These are phyloP conservation scores for Candida neerlandica DNA, from an alignment of 1,139 yeast genomes.

Conservation along the genomic window DNA sequence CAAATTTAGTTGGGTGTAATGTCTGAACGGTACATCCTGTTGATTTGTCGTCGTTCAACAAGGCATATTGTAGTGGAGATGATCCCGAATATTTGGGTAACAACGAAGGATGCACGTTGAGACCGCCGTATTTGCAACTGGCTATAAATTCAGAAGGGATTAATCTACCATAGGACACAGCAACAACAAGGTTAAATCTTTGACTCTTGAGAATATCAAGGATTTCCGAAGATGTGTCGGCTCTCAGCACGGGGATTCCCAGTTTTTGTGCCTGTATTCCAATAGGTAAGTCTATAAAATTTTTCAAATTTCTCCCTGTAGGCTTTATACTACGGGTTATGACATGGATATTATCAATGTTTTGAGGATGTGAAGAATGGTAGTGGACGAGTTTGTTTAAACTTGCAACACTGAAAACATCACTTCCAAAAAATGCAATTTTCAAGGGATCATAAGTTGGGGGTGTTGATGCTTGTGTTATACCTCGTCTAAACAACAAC, in stretches of 20 bases:
- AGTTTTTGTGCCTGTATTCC: constrained; percentile 41
- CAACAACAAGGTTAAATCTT: constrained; percentile 67
- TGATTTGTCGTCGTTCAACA: constrained; percentile 58
- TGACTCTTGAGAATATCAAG: constrained; percentile 21
- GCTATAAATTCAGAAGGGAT: constrained; percentile 65
- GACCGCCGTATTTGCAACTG: constrained; percentile 60
- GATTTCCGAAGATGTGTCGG: constrained; percentile 63
- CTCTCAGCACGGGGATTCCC: constrained; percentile 49
- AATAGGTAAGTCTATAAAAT: constrained; percentile 56
- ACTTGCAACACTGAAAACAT: constrained; percentile 66
- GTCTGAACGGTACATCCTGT: constrained; percentile 94
- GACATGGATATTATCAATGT: constrained; percentile 47
- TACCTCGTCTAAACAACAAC: not conserved
- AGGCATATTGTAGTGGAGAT: constrained; percentile 83
- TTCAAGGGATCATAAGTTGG: constrained; percentile 14
- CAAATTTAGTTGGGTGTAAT: constrained; percentile 84
- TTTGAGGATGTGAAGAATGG: constrained; percentile 24
- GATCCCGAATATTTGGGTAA: constrained; percentile 86
- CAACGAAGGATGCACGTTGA: constrained; percentile 92
- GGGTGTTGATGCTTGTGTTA: not conserved
- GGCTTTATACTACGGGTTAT: constrained; percentile 69
- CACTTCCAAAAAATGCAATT: constrained; percentile 82
- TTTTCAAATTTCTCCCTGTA: constrained; percentile 65
- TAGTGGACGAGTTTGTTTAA: constrained; percentile 48
- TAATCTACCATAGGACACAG: constrained; percentile 85